These are phyloP conservation scores for Gynochthodes officinalis DNA, from an alignment of 257 asterid genomes.

Conservation along the genomic window DNA sequence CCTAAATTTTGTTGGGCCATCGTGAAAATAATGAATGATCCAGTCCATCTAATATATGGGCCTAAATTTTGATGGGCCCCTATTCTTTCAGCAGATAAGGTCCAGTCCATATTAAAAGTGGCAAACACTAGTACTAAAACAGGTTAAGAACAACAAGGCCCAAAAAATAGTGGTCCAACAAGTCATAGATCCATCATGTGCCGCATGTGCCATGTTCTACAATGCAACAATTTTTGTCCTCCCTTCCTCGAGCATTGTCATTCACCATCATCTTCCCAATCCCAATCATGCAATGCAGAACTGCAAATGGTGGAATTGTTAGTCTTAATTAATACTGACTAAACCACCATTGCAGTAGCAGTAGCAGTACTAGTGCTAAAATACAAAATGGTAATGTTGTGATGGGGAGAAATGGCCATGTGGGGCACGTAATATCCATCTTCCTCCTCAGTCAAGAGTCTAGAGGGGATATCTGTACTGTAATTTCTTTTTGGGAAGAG, in stretches of 20 bases:
- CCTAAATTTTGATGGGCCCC: no score
- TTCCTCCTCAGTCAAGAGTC: neutral
- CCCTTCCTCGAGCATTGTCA: neutral
- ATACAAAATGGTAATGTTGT: neutral
- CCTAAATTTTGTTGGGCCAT: no score
- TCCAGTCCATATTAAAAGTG: no score
- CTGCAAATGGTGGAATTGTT: conserved; percentile 1
- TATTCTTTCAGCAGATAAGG: no score
- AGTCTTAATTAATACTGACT: neutral
- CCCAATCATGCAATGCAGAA: conserved; percentile 10
- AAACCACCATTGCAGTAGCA: no score
- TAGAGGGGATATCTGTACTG: no score
- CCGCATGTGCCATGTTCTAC: conserved; percentile 28
- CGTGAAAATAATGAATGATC: no score
- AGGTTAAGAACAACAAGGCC: neutral
- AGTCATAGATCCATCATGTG: conserved; percentile 25
- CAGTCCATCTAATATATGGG: no score
- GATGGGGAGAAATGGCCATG: conserved; percentile 27
- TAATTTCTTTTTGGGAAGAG: no score
- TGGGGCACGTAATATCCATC: conserved; percentile 30
- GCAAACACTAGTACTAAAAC: neutral
- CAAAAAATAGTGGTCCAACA: neutral
- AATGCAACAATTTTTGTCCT: conserved; percentile 14
- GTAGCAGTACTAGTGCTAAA: neutral
- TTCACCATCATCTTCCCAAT: neutral